Evolutionary conservation across 257 asterid genomes (phyloP).

Genomic region (Solanum chiquidenum): DNA sequence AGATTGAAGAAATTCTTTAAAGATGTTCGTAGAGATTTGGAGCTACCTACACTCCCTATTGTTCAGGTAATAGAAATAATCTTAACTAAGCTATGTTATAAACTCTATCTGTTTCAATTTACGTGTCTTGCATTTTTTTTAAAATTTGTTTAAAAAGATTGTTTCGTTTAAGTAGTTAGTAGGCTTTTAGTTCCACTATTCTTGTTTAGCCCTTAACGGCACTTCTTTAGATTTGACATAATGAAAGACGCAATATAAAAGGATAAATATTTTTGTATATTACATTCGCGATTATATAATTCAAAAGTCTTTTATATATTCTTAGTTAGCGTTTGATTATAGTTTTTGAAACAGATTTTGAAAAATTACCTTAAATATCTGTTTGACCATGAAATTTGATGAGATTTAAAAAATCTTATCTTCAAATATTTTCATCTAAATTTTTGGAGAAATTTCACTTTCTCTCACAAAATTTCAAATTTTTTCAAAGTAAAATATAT

Average conservation of each 20-base stretch:
- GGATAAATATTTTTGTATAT: neutral
- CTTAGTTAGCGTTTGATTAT: neutral
- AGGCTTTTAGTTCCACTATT: neutral
- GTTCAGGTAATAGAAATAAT: constrained; percentile 12
- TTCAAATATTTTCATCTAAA: neutral
- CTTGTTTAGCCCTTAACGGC: neutral
- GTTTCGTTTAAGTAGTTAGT: neutral
- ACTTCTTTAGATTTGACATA: neutral
- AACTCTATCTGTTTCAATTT: neutral
- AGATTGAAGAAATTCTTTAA: constrained; percentile 14
- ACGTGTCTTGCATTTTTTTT: neutral
- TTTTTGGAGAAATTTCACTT: neutral
- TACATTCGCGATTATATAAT: neutral
- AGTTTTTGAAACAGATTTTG: neutral
- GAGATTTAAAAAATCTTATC: too few species aligned
- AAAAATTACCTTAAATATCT: neutral
- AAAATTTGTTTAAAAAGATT: neutral
- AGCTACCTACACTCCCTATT: constrained; percentile 8
- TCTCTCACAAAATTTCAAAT: too few species aligned
- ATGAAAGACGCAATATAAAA: neutral
- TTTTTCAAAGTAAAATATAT: neutral
- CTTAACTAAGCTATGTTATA: too few species aligned
- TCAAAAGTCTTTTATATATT: neutral
- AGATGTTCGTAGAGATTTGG: constrained; percentile 7
- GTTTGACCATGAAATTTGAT: neutral